Conservation (phyloP, 176 grass and related monocot genomes). For the Avena sativa region DNA sequence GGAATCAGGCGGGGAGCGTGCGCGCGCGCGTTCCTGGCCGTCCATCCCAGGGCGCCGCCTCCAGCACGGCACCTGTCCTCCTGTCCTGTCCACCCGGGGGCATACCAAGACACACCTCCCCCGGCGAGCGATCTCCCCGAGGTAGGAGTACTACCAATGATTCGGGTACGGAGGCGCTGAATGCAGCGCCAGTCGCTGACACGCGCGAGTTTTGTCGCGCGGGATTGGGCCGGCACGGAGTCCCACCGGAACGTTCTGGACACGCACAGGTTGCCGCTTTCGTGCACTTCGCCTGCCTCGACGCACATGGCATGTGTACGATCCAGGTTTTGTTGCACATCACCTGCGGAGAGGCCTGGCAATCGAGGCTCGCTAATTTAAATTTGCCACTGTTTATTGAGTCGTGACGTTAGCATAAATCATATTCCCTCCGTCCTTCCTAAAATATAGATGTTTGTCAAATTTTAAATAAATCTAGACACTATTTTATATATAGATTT, state of each 20-base stretch:
- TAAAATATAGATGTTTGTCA: no score
- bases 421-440: no score
- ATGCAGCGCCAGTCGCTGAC: not conserved
- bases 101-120: not conserved
- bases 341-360: no score
- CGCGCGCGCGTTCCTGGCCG: slow-evolving; percentile 25
- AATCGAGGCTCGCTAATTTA: no score
- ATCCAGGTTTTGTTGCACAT: no score
- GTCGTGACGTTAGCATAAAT: no score
- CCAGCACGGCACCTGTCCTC: not conserved
- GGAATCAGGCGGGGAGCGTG: no score
- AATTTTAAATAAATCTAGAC: no score
- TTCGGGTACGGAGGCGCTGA: not conserved
- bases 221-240: not conserved
- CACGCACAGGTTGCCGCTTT: not conserved
- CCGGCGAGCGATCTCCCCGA: no score
- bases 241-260: not conserved
- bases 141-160: not conserved
- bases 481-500: no score
- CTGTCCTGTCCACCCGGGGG: not conserved
- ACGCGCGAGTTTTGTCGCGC: not conserved
- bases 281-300: no score
- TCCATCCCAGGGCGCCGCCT: not conserved
- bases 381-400: no score
- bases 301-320: not conserved